A percentile compares a stretch with the other conserved stretches of the same genome.
phyloP scores from a whole-genome alignment of 1,139 yeast genomes.

The Candida glucosophila region DNA sequence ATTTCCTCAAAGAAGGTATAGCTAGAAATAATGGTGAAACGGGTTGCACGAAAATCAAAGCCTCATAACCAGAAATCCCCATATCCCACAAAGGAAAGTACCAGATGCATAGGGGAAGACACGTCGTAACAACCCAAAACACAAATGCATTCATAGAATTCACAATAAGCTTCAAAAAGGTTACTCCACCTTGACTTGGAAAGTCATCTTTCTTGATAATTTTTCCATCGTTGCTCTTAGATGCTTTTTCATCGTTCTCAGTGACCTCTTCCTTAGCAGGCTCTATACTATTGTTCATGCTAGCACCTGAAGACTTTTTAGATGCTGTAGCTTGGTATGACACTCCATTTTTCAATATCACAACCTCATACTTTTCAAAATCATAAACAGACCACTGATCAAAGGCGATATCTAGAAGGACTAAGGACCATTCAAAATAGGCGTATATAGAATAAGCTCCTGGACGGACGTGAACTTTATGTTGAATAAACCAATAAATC shows the following conservation, averaged over 20 bases:
- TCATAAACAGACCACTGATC: slow-evolving; percentile 76
- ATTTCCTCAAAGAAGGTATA: slow-evolving; percentile 41
- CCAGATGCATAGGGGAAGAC: slow-evolving; percentile 85
- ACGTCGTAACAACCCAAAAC: slow-evolving; percentile 78
- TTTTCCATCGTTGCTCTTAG: background rate
- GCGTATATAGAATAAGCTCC: slow-evolving; percentile 97
- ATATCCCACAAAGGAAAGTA: slow-evolving; percentile 95
- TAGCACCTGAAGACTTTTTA: too few species aligned
- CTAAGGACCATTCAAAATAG: slow-evolving; percentile 87
- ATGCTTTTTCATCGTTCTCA: background rate
- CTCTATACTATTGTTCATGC: too few species aligned
- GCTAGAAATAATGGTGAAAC: slow-evolving; percentile 50
- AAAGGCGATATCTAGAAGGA: slow-evolving; percentile 72
- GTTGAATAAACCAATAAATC: slow-evolving; percentile 85
- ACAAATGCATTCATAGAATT: slow-evolving; percentile 54
- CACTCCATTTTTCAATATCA: slow-evolving; percentile 15
- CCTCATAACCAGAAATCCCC: slow-evolving; percentile 96
- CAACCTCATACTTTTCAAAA: slow-evolving; percentile 48
- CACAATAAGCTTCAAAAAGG: slow-evolving; percentile 33
- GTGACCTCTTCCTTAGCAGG: background rate
- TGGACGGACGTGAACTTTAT: slow-evolving; percentile 74
- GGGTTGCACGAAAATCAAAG: slow-evolving; percentile 46
- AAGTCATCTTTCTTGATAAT: slow-evolving; percentile 1
- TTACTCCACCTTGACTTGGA: slow-evolving; percentile 19
- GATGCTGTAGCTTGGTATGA: too few species aligned